A percentile compares a stretch with the other conserved stretches of the same genome.
Conservation (phyloP, 2,329 filamentous ascomycete genomes). For the Onygenales sp. region DNA sequence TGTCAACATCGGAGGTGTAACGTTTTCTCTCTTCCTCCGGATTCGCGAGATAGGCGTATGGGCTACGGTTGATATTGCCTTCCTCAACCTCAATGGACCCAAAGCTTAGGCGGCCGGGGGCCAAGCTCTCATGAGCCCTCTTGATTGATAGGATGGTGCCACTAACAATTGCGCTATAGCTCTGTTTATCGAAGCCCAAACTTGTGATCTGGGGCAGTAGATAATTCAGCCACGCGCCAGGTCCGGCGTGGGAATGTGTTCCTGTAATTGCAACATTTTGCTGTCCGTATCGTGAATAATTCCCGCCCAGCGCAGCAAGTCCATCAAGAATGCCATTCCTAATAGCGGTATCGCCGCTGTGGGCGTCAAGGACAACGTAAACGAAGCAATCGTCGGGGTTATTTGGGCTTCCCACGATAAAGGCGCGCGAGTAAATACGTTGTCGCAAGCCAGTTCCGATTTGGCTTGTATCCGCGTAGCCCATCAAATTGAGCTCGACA, state of each 20-base stretch:
- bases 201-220: slow-evolving; percentile 84
- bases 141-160: slow-evolving; percentile 74
- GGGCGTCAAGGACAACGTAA: slow-evolving; percentile 79
- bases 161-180: slow-evolving; percentile 80
- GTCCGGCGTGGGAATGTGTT: slow-evolving; percentile 86
- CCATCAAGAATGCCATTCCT: slow-evolving; percentile 77
- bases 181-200: slow-evolving; percentile 75
- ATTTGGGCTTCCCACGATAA: slow-evolving; percentile 66
- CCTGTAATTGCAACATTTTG: slow-evolving; percentile 83
- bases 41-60: slow-evolving; percentile 81
- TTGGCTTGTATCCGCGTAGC: slow-evolving; percentile 81
- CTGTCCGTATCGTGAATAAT: slow-evolving; percentile 65
- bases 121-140: slow-evolving; percentile 64
- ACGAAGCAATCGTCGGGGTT: slow-evolving; percentile 64
- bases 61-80: slow-evolving; percentile 81
- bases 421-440: slow-evolving; percentile 78
- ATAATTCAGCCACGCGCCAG: slow-evolving; percentile 91
- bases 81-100: slow-evolving; percentile 61
- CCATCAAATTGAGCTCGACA: slow-evolving; percentile 84
- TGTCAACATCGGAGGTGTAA: slow-evolving; percentile 61
- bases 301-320: slow-evolving; percentile 56
- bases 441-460: slow-evolving; percentile 76
- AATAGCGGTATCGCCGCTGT: slow-evolving; percentile 81
- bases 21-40: slow-evolving; percentile 62
- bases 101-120: slow-evolving; percentile 60